Base-by-base conservation (phyloP, 345 rosid genomes). In the Salix purpurea region DNA sequence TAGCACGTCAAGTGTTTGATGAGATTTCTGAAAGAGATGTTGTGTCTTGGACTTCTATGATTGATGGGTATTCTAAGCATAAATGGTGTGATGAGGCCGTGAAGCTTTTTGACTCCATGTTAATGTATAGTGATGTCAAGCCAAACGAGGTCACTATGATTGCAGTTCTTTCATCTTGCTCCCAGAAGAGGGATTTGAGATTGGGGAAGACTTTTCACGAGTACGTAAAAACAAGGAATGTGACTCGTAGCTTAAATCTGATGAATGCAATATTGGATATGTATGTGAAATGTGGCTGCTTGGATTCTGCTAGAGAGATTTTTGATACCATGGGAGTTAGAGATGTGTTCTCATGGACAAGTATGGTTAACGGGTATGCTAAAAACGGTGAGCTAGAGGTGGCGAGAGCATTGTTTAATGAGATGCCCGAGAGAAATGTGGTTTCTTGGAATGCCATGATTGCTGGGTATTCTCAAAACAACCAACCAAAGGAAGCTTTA, bases 321-420 rank as follows among this genome's bases (percentile, higher is more conserved):
- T 86, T 83, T 40, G 85, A 83, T 15, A 56, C 19, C 48, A 83
- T 86, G 80, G 75, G 34, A 40, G 67, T 40, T 28, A 82, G 76
- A 65, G 88, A 86, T 70, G 86, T 86, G n/a, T 86, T 83, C 78
- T 81, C 88, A 0, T 83, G 86, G 88, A 86, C 88, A n/a, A 86
- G 72, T 37, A 86, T 86, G 83, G 78, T 86, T 36, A 79, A 86
- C 2, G 86, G 88, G 58, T 81, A 79, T 70, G 88, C 88, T 30
- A 86, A 83, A 77, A 48, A 37, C 70, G 86, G 82, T 6, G 80
- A 83, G 72, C 61, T 81, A 10, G 82, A 79, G 37, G 6, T 62
- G 5, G 88, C 85, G 0, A 79, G 86, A 67, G 61, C 62, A 50
- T 42, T 86, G 78, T 86, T 86, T 14, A 64, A 83, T 73, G 81